Evolutionary conservation across 306 rosid genomes (phyloP), one percentile per base, ranked within the genome.

Genomic region (Medicago arabica): DNA sequence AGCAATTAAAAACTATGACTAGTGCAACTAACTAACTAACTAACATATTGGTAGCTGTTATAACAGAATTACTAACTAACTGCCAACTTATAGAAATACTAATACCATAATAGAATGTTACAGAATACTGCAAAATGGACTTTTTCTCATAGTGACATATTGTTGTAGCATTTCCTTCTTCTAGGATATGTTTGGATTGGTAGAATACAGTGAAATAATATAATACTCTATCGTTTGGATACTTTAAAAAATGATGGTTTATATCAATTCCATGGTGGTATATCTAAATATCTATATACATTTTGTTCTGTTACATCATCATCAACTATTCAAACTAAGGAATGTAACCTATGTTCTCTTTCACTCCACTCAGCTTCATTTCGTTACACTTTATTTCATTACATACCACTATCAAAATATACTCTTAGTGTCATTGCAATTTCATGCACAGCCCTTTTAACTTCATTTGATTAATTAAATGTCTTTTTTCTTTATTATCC

Each of bases 41-140:
- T 61, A 31, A 31, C 21, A 61, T 15, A 61, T 8, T 31, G 6
- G 19, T 61, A 15, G n/a, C 8, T 61, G 44, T 31, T 19, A 61
- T 61, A 61, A 61, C 67, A 31, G 67, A 61, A 31, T 61, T 61
- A 7, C 44, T 43, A 61, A 61, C 67, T 25, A 61, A 61, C 44
- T 61, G 19, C 1, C 12, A 31, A 31, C 19, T 61, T 3, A 31
- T 55, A 51, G 16, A 6, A 19, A 34, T 34, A 31, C 43, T 2
- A 61, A 31, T 18, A 31, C 14, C 15, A 3, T 34, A 61, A 15
- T 16, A 13, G 40, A 25, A 60, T 28, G 14, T 60, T 28, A 28
- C 3, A 53, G 65, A 59, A 13, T 59, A 59, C 2, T 60, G 11
- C 41, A 60, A 60, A 60, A 60, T 25, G 18, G 18, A 60, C 41